Base-by-base conservation (phyloP, 345 rosid genomes). In the Alliaria petiolata region DNA sequence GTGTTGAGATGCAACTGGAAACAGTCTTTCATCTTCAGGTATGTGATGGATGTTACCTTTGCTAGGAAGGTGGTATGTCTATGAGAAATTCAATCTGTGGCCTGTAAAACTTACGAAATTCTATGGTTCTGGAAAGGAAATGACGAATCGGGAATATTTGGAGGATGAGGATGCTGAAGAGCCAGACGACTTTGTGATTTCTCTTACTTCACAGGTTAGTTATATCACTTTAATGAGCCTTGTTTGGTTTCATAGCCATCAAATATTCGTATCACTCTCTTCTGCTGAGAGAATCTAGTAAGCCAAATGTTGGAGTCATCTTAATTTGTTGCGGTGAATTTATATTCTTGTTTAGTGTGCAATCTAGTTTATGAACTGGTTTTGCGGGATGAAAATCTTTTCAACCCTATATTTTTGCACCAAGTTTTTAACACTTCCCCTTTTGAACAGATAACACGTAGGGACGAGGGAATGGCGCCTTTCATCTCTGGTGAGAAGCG, bases 121-220 rank as follows among this genome's bases (percentile, higher is more conserved):
- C 73, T 61, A 62, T 77, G 74, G 60, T 79, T 30, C 71, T 53
- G 43, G 66, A 81, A 80, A 95, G 99, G 93, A 91, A 83, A 91
- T 91, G 99, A 80, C 83, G 11, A 77, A 75, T 70, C 87, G 93
- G 81, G 98, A 89, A 46, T 95, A 95, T 81, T 63, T 88, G 71
- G 99, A 91, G 76, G 97, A 91, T 78, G 92, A 88, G 63, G 97
- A 95, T 78, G 90, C 97, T 6, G 98, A 95, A 81, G 99, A 95
- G 83, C 99, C 99, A 2, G 99, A 95, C 67, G 93, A 91, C 81
- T 95, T 88, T 60, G 84, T 95, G 51, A 87, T 95, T 80, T 84
- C 98, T 63, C 92, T 95, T 17, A 88, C 90, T 70, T 82, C 99
- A 65, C 93, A 88, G 97, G 99, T 95, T 31, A 39, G 72, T 78